Evolutionary conservation across 225 moss, liverwort and hornwort genomes (phyloP), one percentile per base, ranked within the genome.

Genomic region (Thuidium tamariscinum): DNA sequence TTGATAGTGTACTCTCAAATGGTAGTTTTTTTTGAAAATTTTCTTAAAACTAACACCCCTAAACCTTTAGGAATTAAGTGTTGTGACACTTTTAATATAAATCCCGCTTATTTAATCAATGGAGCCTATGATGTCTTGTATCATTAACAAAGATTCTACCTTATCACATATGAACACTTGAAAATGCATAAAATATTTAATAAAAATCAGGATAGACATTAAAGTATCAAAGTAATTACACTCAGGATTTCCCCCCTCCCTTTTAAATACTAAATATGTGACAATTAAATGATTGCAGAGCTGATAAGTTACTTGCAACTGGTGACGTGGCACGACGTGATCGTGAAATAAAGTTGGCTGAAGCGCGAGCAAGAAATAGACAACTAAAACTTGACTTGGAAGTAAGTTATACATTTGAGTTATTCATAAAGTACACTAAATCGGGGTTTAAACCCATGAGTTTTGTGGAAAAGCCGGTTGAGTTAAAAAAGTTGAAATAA

Each of bases 271-370:
- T 23, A 16, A 65, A 36, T n/a, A 2, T 57, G 34, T 7, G 5
- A 32, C 17, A 65, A 6, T 4, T 0, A 65, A 6, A 34, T 11
- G 19, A 64, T 54, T 62, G 88, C 74, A 97, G 97, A 88, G 94
- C 93, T 66, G 91, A 96, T 67, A 92, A 89, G 32, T 89, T 95
- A 32, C 85, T 97, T 70, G 97, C 95, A 77, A 81, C 21, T 7
- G 88, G 92, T 62, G 95, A 97, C 71, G 83, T 90, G 69, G 85
- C 89, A 69, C 84, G 92, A 7, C 89, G 95, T 37, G 84, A 85
- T 18, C 81, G 77, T 63, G 97, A 94, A n/a, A 87, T 94, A 80
- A 79, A 23, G 27, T 92, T 97, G 39, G 81, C 60, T 3, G 76
- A 91, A 78, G 68, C 92, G 21, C 86, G 23, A 52, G 82, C 80